Conservation (phyloP, 345 rosid species). For the Clarkia xantiana region DNA sequence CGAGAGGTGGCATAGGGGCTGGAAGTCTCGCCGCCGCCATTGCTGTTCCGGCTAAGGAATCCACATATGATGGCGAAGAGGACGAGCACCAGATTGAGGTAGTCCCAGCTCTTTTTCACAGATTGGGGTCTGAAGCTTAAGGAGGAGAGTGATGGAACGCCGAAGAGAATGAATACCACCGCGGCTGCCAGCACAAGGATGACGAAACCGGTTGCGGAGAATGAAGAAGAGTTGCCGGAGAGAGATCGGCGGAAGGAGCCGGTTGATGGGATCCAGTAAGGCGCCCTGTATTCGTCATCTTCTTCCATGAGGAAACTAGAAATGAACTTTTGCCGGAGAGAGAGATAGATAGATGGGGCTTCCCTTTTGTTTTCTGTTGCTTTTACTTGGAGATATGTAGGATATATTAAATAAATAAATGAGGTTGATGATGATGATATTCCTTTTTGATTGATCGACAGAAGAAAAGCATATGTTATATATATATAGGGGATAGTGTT, state of each 20-base stretch:
- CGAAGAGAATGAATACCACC: slow-evolving; percentile 34
- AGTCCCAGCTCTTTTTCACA: slow-evolving; percentile 74
- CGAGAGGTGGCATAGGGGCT: slow-evolving; percentile 11
- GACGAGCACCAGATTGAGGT: slow-evolving; percentile 54
- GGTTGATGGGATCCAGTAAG: slow-evolving; percentile 55
- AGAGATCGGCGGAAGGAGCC: slow-evolving; percentile 10
- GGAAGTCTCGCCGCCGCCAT: slow-evolving; percentile 12
- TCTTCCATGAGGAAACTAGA: slow-evolving; percentile 25
- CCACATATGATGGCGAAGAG: slow-evolving; percentile 73
- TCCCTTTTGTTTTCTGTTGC: no score
- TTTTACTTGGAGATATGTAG: not conserved
- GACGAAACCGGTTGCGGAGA: slow-evolving; percentile 9
- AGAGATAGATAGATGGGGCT: no score
- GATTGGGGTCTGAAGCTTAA: slow-evolving; percentile 40
- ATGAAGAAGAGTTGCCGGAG: slow-evolving; percentile 20
- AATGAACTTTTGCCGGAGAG: no score
- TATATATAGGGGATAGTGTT: no score
- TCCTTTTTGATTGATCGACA: no score
- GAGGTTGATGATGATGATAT: no score
- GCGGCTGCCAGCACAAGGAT: slow-evolving; percentile 32
- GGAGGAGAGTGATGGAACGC: slow-evolving; percentile 31
- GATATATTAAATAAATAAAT: no score
- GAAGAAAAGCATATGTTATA: no score
- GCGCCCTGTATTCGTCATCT: slow-evolving; percentile 43
- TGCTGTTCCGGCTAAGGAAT: slow-evolving; percentile 34